Evolutionary conservation across 2,329 filamentous ascomycete genomes (phyloP).

Genomic region (Diaporthe capsici): DNA sequence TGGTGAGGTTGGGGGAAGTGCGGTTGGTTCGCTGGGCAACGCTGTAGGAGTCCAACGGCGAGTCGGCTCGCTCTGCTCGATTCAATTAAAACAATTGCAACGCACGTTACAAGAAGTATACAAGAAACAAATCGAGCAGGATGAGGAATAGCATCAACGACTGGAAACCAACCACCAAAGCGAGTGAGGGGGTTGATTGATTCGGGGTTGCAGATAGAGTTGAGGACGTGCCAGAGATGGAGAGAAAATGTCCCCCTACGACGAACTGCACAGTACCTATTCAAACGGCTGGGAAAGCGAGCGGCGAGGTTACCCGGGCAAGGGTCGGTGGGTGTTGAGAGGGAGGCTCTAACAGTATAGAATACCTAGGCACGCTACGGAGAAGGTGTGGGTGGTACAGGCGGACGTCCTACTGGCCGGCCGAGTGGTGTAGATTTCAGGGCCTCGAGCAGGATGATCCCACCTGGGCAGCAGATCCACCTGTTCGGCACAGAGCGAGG

Average conservation of each 20-base stretch:
- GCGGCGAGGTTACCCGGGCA: conserved; percentile 14
- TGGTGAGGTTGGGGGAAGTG: conserved; percentile 36
- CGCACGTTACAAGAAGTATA: conserved; percentile 7
- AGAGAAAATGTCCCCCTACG: conserved; percentile 33
- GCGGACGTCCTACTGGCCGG: conserved; percentile 15
- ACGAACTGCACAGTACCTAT: conserved; percentile 16
- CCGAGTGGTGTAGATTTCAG: conserved; percentile 28
- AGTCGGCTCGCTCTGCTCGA: conserved; percentile 39
- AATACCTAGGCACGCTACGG: background rate
- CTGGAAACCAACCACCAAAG: conserved; percentile 63
- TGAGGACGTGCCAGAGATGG: conserved; percentile 35
- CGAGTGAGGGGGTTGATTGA: conserved; percentile 67
- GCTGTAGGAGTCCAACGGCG: conserved; percentile 36
- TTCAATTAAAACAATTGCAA: conserved; percentile 31
- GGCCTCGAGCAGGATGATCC: conserved; percentile 31
- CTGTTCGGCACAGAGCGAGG: conserved; percentile 25
- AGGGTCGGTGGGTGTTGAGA: background rate
- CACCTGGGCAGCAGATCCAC: conserved; percentile 21
- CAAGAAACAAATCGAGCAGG: conserved; percentile 43
- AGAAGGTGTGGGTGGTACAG: conserved; percentile 18
- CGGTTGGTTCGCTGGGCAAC: conserved; percentile 49
- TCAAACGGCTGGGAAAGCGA: conserved; percentile 23
- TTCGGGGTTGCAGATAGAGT: conserved; percentile 30
- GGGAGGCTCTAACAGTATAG: conserved; percentile 2
- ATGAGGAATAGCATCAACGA: conserved; percentile 52